These are phyloP conservation scores for Xylaria curta DNA, from an alignment of 495 filamentous ascomycete species.

Conservation along the genomic window DNA sequence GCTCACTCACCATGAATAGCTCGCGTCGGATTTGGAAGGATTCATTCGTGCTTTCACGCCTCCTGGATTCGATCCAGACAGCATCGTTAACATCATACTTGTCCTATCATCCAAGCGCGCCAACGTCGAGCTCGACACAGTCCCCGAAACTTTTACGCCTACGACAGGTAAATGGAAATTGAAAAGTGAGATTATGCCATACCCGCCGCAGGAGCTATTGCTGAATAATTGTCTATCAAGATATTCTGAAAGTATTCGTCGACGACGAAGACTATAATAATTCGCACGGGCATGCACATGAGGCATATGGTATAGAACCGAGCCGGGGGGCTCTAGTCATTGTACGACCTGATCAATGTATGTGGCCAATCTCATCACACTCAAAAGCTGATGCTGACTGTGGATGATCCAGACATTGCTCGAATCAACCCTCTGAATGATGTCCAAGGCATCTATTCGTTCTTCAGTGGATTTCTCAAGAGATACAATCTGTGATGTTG, in stretches of 20 bases:
- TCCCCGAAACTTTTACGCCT: conserved; percentile 66
- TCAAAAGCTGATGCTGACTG: conserved; percentile 21
- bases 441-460: conserved; percentile 24
- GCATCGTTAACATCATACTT: conserved; percentile 66
- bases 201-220: neutral
- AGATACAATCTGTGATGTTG: neutral
- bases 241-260: conserved; percentile 67
- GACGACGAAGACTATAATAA: conserved; percentile 75
- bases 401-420: conserved; percentile 36
- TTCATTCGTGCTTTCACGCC: conserved; percentile 56
- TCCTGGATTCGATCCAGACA: conserved; percentile 54
- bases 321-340: conserved; percentile 62
- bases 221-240: conserved; percentile 39
- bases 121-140: conserved; percentile 62
- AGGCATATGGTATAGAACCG: conserved; percentile 63
- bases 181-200: conserved; percentile 50
- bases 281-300: conserved; percentile 67
- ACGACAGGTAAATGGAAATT: conserved; percentile 64
- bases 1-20: conserved; percentile 29
- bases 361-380: conserved; percentile 33
- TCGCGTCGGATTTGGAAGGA: conserved; percentile 38
- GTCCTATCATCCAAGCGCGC: conserved; percentile 61
- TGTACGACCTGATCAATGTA: conserved; percentile 73
- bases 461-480: conserved; percentile 37
- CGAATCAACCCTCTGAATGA: conserved; percentile 32